Evolutionary conservation across 1,284 basidiomycete species (phyloP), one percentile per base, ranked within the genome.

Genomic region (Leccinum fallax): DNA sequence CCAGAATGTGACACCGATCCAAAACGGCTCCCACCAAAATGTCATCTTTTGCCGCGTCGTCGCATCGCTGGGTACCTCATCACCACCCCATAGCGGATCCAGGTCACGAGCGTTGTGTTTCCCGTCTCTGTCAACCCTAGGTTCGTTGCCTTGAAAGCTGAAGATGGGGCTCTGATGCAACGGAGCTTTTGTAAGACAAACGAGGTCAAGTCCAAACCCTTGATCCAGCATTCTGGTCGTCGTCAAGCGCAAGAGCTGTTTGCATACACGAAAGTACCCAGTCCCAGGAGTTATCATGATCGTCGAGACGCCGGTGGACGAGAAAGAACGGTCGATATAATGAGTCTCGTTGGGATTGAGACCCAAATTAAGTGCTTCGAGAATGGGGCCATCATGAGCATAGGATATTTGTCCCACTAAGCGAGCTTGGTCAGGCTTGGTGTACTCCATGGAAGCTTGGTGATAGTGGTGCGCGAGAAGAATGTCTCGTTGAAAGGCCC

Each of bases 171-270:
- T 95, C 66, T 92, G 90, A 72, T 98, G 96, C 30, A 99, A 79
- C 2, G 97, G 97, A 64, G 93, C 92, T 75, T 98, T 98, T 40
- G 93, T 89, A 43, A 99, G 83, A 52, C 91, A 93, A 55, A 99
- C 89, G 24, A 98, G 84, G 71, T 98, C 94, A 6, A 98, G 78
- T 0, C 90, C 89, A 65, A 97, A 90, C 0, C 97, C 97, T 74
- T 97, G 95, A 71, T 97, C 95, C 46, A 97, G 85, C 84, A 98
- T 89, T n/a, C 97, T 86, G 57, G 94, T 95, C 0, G 96, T 98
- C 0, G 97, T 98, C 65, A 98, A 78, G 5, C 96, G 88, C 8
- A 99, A 82, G 2, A 98, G 84, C 64, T 89, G 86, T 76, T 97
- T 98, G 65, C 92, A 90, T 3, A 98, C 97, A 24, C 91, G 87